Evolutionary conservation across 2,329 filamentous ascomycete genomes (phyloP).

Genomic region (Zymoseptoria pseudotritici): DNA sequence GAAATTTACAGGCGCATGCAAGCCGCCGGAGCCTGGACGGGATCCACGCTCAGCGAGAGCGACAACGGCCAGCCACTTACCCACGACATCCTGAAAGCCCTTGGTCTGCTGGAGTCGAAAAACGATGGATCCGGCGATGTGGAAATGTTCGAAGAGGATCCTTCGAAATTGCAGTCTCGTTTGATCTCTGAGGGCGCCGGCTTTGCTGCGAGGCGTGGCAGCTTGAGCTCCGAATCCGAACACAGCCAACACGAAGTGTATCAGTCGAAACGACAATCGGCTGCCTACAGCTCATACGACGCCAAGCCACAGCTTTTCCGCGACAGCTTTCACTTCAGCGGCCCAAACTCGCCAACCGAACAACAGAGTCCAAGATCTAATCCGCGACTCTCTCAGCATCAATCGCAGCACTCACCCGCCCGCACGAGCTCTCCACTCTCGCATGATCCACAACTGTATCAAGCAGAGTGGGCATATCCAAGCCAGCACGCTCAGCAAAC

Average conservation of each 20-base stretch:
- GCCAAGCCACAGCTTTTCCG: conserved; percentile 19
- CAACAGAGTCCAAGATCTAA: conserved; percentile 4
- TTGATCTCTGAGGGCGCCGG: conserved; percentile 47
- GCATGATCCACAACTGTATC: conserved; percentile 25
- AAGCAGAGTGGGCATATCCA: conserved; percentile 24
- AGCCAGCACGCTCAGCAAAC: conserved; percentile 12
- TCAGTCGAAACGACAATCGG: neutral
- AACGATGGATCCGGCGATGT: conserved; percentile 39
- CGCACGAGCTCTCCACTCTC: conserved; percentile 18
- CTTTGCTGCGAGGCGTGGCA: conserved; percentile 44
- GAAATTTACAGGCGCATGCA: conserved; percentile 51
- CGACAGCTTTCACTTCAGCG: conserved; percentile 21
- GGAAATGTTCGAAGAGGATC: conserved; percentile 53
- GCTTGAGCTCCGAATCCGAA: conserved; percentile 52
- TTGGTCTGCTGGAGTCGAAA: conserved; percentile 49
- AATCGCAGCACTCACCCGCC: conserved; percentile 16
- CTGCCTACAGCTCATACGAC: conserved; percentile 28
- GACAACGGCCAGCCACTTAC: conserved; percentile 52
- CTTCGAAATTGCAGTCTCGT: conserved; percentile 47
- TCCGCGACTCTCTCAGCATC: conserved; percentile 7
- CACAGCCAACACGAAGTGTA: conserved; percentile 36
- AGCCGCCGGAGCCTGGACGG: conserved; percentile 50
- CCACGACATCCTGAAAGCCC: conserved; percentile 54
- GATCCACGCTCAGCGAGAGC: conserved; percentile 43
- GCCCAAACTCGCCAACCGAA: conserved; percentile 19